phyloP scores from a whole-genome alignment of 2,329 filamentous ascomycete genomes.

The Cytospora paraplurivora region DNA sequence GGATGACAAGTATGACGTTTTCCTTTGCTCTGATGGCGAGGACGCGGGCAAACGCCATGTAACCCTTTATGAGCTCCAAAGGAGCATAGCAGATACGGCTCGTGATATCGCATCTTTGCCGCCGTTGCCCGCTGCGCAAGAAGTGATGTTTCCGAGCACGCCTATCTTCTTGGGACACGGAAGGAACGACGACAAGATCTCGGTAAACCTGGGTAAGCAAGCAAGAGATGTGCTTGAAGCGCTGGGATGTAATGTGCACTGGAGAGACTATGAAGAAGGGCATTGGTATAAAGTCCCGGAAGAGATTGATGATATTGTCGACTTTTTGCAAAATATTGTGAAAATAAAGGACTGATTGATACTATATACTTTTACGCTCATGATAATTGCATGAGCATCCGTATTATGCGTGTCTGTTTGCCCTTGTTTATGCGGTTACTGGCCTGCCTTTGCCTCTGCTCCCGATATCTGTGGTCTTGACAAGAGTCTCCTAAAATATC shows the following conservation, averaged over 20 bases:
- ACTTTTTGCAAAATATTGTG: not conserved
- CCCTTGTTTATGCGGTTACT: no score
- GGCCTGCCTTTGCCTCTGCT: no score
- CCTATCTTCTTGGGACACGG: slow-evolving; percentile 53
- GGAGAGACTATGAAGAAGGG: slow-evolving; percentile 13
- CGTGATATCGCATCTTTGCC: slow-evolving; percentile 9
- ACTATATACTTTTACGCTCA: no score
- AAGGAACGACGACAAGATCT: slow-evolving; percentile 44
- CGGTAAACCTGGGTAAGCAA: slow-evolving; percentile 23
- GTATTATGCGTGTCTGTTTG: slow-evolving; percentile 9
- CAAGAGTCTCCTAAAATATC: no score
- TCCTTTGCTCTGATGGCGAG: slow-evolving; percentile 24
- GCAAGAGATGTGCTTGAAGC: slow-evolving; percentile 14
- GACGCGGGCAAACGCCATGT: not conserved
- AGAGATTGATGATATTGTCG: slow-evolving; percentile 20
- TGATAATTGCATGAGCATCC: slow-evolving; percentile 2
- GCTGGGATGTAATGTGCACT: slow-evolving; percentile 13
- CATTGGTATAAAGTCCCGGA: slow-evolving; percentile 19
- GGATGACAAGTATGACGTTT: slow-evolving; percentile 9
- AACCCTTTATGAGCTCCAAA: not conserved
- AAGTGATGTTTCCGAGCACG: slow-evolving; percentile 20
- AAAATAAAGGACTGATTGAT: no score
- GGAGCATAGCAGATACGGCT: slow-evolving; percentile 27
- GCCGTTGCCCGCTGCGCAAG: not conserved
- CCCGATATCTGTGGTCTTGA: no score